phyloP scores from a whole-genome alignment of 805 yeast species.

The Saturnispora zaruensis region DNA sequence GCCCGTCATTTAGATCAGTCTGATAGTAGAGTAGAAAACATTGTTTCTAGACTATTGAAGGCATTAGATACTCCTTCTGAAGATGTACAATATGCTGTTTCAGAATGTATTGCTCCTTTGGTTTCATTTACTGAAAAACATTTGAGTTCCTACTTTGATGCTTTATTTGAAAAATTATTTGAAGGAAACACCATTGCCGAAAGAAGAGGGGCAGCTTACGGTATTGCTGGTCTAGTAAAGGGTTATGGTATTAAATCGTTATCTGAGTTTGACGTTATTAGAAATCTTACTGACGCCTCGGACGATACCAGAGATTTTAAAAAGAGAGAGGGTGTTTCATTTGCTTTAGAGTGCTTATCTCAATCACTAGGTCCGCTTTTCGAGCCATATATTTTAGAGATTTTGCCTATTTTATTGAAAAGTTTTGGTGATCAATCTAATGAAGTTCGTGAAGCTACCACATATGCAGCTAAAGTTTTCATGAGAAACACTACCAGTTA shows the following conservation, averaged over 20 bases:
- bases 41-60: slow-evolving; percentile 58
- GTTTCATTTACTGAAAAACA: slow-evolving; percentile 47
- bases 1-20: slow-evolving; percentile 69
- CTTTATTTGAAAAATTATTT: slow-evolving; percentile 53
- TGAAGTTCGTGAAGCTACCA: slow-evolving; percentile 86
- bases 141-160: slow-evolving; percentile 47
- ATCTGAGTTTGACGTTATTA: slow-evolving; percentile 65
- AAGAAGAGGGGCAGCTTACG: slow-evolving; percentile 95
- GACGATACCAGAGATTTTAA: slow-evolving; percentile 74
- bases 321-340: slow-evolving; percentile 80
- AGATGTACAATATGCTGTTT: slow-evolving; percentile 79
- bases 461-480: slow-evolving; percentile 74
- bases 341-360: slow-evolving; percentile 79
- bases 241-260: slow-evolving; percentile 81
- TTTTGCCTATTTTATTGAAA: slow-evolving; percentile 71
- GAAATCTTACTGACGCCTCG: slow-evolving; percentile 69
- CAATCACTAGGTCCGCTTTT: slow-evolving; percentile 64
- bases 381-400: slow-evolving; percentile 90
- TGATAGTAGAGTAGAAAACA: slow-evolving; percentile 58
- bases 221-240: slow-evolving; percentile 85
- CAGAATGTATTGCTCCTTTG: slow-evolving; percentile 79
- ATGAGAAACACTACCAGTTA: slow-evolving; percentile 88
- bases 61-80: slow-evolving; percentile 85
- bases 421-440: slow-evolving; percentile 77
- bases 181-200: slow-evolving; percentile 37